These are phyloP conservation scores for Cichorium intybus DNA, from an alignment of 140 eudicot species.

Conservation along the genomic window DNA sequence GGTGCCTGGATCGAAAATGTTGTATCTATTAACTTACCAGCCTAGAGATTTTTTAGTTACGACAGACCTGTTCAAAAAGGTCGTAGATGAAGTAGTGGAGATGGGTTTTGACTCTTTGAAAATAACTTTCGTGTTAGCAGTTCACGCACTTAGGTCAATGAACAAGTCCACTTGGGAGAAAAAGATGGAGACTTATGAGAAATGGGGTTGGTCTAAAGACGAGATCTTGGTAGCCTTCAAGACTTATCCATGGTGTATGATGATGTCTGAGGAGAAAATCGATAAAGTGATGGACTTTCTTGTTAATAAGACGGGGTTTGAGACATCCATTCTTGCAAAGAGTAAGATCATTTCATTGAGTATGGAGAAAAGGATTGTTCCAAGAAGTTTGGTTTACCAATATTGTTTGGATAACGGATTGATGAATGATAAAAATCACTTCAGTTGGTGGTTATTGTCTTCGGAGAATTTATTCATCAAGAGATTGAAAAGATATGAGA, in stretches of 20 bases:
- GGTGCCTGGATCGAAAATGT: slow-evolving; percentile 29
- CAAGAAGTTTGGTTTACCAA: no score
- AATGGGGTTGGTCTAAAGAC: slow-evolving; percentile 37
- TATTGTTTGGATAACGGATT: no score
- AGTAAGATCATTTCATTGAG: slow-evolving; percentile 13
- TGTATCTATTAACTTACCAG: slow-evolving; percentile 24
- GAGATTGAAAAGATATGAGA: slow-evolving; percentile 23
- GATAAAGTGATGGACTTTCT: slow-evolving; percentile 31
- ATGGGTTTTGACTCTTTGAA: slow-evolving; percentile 35
- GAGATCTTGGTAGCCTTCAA: slow-evolving; percentile 31
- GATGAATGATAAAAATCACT: slow-evolving; percentile 8
- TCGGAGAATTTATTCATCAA: slow-evolving; percentile 20
- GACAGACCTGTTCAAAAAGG: slow-evolving; percentile 18
- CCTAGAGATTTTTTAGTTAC: slow-evolving; percentile 21
- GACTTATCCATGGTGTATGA: slow-evolving; percentile 35
- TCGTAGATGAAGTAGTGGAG: slow-evolving; percentile 19
- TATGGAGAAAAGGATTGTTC: slow-evolving; percentile 39
- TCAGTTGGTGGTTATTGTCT: slow-evolving; percentile 15
- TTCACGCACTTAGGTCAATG: slow-evolving; percentile 26
- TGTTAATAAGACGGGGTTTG: slow-evolving; percentile 37
- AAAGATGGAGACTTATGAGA: slow-evolving; percentile 30
- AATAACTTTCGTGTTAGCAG: slow-evolving; percentile 19
- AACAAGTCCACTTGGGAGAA: slow-evolving; percentile 31
- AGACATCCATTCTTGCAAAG: slow-evolving; percentile 19
- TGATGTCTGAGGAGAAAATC: slow-evolving; percentile 34